Conservation (phyloP, 495 filamentous ascomycete genomes). For the Diplogelasinospora grovesii region DNA sequence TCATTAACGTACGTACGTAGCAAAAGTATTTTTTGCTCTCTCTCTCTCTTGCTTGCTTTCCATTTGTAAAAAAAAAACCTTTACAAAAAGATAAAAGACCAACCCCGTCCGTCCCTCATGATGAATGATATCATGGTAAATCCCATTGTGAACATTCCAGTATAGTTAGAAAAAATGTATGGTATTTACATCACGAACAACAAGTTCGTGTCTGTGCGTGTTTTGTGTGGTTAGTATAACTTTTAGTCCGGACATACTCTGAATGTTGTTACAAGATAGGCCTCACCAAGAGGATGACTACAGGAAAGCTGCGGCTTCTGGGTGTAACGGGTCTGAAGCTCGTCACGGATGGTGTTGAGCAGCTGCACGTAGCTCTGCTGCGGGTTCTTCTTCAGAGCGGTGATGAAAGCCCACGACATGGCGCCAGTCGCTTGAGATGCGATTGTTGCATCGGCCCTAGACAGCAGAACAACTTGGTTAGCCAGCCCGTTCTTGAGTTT, state of each 20-base stretch:
- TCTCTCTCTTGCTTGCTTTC: too few species aligned
- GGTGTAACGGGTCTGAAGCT: conserved; percentile 78
- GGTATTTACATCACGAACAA: conserved; percentile 44
- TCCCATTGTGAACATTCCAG: too few species aligned
- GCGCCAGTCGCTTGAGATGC: conserved; percentile 87
- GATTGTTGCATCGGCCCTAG: conserved; percentile 57
- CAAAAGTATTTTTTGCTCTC: too few species aligned
- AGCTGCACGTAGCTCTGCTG: conserved; percentile 97
- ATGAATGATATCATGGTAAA: too few species aligned
- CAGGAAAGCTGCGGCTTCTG: conserved; percentile 97
- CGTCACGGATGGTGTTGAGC: conserved; percentile 90
- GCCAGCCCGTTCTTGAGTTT: conserved; percentile 16
- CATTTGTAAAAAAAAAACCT: too few species aligned
- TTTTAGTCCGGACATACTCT: conserved; percentile 19
- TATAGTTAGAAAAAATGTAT: too few species aligned
- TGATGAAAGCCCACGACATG: conserved; percentile 98
- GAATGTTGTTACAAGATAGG: conserved; percentile 24
- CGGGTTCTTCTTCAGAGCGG: conserved; percentile 89
- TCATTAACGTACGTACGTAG: too few species aligned
- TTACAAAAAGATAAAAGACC: too few species aligned
- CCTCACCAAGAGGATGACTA: conserved; percentile 85
- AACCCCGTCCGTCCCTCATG: too few species aligned
- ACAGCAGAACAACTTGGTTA: conserved; percentile 1
- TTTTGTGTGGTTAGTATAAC: conserved; percentile 12
- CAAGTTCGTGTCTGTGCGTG: conserved; percentile 41